These are phyloP conservation scores for Penicillium brevicompactum DNA, from an alignment of 2,329 filamentous ascomycete species.

Conservation along the genomic window DNA sequence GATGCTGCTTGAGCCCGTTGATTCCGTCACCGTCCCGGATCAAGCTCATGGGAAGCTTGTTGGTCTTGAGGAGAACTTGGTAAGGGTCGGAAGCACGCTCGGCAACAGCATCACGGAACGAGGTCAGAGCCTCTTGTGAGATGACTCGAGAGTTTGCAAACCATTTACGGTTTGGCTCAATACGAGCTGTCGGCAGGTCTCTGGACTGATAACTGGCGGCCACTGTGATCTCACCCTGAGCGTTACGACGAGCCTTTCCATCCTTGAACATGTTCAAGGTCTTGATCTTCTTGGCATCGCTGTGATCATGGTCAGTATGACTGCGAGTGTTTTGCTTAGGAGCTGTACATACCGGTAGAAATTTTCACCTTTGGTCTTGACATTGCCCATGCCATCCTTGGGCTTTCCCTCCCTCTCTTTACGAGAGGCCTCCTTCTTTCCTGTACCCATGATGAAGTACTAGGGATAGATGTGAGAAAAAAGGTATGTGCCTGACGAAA, in stretches of 20 bases:
- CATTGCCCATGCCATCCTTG: slow-evolving; percentile 85
- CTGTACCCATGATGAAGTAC: slow-evolving; percentile 70
- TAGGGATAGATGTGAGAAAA: slow-evolving; percentile 18
- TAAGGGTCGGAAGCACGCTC: slow-evolving; percentile 90
- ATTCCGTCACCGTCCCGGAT: slow-evolving; percentile 77
- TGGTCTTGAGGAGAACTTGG: slow-evolving; percentile 90
- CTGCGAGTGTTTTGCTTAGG: slow-evolving; percentile 29
- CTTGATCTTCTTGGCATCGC: slow-evolving; percentile 82
- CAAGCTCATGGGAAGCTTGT: slow-evolving; percentile 94
- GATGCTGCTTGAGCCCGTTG: slow-evolving; percentile 87
- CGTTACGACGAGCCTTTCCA: slow-evolving; percentile 79
- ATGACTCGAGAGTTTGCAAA: slow-evolving; percentile 93
- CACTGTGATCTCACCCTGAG: slow-evolving; percentile 79
- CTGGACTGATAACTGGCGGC: slow-evolving; percentile 81
- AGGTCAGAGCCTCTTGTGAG: slow-evolving; percentile 80
- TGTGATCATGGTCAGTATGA: slow-evolving; percentile 27
- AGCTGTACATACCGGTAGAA: slow-evolving; percentile 73
- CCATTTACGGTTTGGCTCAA: slow-evolving; percentile 97
- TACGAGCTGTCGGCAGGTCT: slow-evolving; percentile 78
- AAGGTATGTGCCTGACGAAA: slow-evolving; percentile 26
- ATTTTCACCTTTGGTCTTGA: slow-evolving; percentile 94
- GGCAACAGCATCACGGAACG: slow-evolving; percentile 89
- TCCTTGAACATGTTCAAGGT: slow-evolving; percentile 88
- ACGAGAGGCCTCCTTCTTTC: slow-evolving; percentile 87
- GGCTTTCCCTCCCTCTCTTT: slow-evolving; percentile 82